Evolutionary conservation across 495 filamentous ascomycete species (phyloP).

Genomic region (Alectoria sarmentosa): DNA sequence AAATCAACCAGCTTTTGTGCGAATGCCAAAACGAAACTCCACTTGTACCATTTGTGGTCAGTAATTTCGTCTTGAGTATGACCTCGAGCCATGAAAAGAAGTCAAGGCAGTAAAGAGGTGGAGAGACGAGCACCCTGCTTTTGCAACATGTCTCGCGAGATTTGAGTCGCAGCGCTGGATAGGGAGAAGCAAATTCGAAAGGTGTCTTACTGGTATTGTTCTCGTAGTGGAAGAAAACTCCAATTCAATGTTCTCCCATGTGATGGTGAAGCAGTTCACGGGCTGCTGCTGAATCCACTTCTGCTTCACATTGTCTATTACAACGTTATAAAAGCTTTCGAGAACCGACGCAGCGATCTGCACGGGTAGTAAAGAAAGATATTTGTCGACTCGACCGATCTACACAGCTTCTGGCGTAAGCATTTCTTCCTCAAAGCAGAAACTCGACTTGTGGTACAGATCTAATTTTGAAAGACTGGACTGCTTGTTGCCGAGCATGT

Average conservation of each 20-base stretch:
- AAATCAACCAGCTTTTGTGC: neutral
- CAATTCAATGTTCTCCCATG: neutral
- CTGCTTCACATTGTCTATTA: neutral
- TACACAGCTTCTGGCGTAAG: neutral
- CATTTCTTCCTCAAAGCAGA: neutral
- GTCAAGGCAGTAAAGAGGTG: neutral
- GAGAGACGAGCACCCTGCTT: neutral
- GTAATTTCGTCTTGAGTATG: neutral
- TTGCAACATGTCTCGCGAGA: neutral
- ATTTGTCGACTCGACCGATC: neutral
- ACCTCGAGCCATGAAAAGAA: neutral
- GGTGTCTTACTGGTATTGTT: neutral
- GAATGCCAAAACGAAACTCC: neutral
- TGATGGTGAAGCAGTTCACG: neutral
- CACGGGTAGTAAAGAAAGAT: neutral
- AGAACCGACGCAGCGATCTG: conserved; percentile 1
- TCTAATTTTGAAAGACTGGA: neutral
- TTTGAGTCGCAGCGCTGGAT: neutral
- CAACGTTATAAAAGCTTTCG: conserved; percentile 1
- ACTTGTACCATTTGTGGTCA: neutral
- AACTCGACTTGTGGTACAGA: neutral
- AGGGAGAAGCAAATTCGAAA: neutral
- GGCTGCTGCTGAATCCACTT: conserved; percentile 6
- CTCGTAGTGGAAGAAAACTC: neutral
- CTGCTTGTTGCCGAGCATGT: neutral